Evolutionary conservation across 768 basidiomycete genomes (phyloP), one percentile per base, ranked within the genome.

Genomic region (Tylopilus felleus): DNA sequence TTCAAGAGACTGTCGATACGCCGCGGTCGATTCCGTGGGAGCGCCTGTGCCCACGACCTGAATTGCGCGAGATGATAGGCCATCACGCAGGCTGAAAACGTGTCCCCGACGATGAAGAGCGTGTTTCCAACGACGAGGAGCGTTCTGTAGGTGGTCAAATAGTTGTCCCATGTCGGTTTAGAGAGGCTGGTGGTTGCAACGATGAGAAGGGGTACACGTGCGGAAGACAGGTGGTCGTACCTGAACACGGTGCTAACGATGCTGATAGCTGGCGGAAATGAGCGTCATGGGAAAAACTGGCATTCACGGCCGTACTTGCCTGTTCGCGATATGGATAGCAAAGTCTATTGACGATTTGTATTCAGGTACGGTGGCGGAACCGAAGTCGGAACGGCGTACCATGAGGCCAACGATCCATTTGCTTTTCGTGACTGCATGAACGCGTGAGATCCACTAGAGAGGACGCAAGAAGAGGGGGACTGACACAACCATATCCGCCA

Each of bases 401-500:
- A 67, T 67, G 17, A 66, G 5, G 21, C 53, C 2, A 12, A 60
- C 50, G 25, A 69, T 56, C 52, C 53, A 59, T 41, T 1, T 38
- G 5, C 38, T 57, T n/a, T 38, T 53, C 1, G 55, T 56, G 49
- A 67, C 66, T 67, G 23, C 29, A 51, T 5, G 7, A 52, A 47
- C 0, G 1, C 1, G 39, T 67, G 42, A 66, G 55, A 51, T 10
- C 9, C 2, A 21, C 7, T 10, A 8, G 8, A 33, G 22, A 38
- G 7, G 46, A 49, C 5, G 5, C 8, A 27, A 2, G 40, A 23
- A 47, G 14, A 3, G 38, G 13, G 43, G 19, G 28, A 58, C 65
- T 51, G 40, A 67, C 66, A 67, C 40, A 58, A 12, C 67, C 67
- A 67, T 62, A 67, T 57, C 6, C 66, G 55, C 66, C 66, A 67